Conservation (phyloP, 2,329 filamentous ascomycete genomes). For the Leptographium flavum region DNA sequence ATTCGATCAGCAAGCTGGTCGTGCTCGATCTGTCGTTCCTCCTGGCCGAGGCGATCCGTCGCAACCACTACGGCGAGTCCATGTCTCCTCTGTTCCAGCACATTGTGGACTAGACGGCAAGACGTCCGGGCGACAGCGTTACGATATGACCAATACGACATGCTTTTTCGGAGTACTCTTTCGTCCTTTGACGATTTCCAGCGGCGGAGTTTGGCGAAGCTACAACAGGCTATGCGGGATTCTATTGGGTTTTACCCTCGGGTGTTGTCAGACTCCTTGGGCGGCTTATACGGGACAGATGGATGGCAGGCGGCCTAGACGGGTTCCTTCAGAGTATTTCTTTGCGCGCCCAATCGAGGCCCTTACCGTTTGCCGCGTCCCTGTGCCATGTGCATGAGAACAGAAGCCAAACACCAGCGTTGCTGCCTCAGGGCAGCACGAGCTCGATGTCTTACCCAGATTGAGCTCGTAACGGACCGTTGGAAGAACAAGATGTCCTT, state of each 20-base stretch:
- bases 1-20: conserved; percentile 66
- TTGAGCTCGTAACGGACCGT: conserved; percentile 70
- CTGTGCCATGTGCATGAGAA: not conserved
- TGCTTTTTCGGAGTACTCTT: not conserved
- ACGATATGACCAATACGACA: not conserved
- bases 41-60: conserved; percentile 79
- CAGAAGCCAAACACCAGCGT: conserved; percentile 37
- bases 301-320: not conserved
- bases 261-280: not conserved
- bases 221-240: not conserved
- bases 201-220: conserved; percentile 2
- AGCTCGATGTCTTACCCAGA: conserved; percentile 49
- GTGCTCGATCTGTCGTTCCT: conserved; percentile 81
- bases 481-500: conserved; percentile 44
- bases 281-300: not conserved
- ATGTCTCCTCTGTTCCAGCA: conserved; percentile 58
- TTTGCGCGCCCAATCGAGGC: not conserved
- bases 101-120: conserved; percentile 31
- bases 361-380: not conserved
- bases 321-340: not conserved
- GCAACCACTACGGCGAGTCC: conserved; percentile 92
- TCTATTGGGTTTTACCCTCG: not conserved
- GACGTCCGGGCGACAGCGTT: not conserved
- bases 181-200: not conserved
- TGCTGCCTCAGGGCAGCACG: conserved; percentile 64